phyloP scores from a whole-genome alignment of 2,329 filamentous ascomycete species.

The Diaporthe batatas region DNA sequence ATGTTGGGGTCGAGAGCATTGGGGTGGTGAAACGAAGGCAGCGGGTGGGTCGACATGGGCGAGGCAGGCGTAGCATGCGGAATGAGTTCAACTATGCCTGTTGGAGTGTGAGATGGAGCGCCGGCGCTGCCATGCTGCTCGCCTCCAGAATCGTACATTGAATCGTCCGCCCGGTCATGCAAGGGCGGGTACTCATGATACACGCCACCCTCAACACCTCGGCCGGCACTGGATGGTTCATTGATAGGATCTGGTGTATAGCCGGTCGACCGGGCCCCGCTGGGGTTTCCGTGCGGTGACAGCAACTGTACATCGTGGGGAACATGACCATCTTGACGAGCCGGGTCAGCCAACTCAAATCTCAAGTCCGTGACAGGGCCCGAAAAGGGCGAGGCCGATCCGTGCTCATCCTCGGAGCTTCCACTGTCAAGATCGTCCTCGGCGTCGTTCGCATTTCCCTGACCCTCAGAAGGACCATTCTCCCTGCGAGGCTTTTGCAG shows the following conservation, averaged over 20 bases:
- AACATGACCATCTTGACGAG: neutral
- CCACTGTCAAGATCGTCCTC: neutral
- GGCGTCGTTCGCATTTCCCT: neutral
- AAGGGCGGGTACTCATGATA: slow-evolving; percentile 6
- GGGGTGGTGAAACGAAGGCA: neutral
- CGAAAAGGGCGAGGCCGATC: neutral
- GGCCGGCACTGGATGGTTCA: neutral
- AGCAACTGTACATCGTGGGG: neutral
- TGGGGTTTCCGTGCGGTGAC: neutral
- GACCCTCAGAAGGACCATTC: neutral
- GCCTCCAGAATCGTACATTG: neutral
- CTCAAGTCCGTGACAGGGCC: neutral
- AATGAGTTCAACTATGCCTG: neutral
- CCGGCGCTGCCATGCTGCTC: neutral
- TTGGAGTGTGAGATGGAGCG: neutral
- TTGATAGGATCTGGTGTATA: neutral
- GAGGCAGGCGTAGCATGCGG: neutral
- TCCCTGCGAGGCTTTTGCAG: slow-evolving; percentile 29
- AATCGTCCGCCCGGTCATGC: slow-evolving; percentile 5
- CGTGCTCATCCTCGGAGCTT: neutral
- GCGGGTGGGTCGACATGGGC: neutral
- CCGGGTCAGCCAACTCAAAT: neutral
- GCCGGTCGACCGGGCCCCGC: neutral
- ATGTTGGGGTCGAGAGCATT: neutral
- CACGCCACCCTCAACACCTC: neutral